These are phyloP conservation scores for Enteropsectra breve DNA, from an alignment of 371 early-diverging fungal genomes.

Conservation along the genomic window DNA sequence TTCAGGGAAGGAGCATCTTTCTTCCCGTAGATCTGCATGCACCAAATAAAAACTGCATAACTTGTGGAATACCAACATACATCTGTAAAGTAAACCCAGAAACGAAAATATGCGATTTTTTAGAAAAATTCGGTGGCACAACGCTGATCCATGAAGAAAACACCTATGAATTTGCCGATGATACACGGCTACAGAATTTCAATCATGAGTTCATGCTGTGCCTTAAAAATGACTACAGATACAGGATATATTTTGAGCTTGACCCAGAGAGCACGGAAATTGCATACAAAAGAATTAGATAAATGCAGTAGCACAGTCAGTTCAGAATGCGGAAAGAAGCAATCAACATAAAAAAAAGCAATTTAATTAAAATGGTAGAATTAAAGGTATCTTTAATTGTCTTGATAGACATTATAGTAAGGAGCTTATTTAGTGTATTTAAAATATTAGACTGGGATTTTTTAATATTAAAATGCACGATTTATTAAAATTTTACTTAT, in stretches of 20 bases:
- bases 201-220: not conserved
- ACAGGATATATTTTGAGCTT: slow-evolving; percentile 26
- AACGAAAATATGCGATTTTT: slow-evolving; percentile 10
- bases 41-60: slow-evolving; percentile 27
- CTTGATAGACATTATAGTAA: too few species aligned
- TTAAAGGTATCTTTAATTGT: too few species aligned
- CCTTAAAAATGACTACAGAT: not conserved
- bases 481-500: too few species aligned
- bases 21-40: slow-evolving; percentile 16
- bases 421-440: too few species aligned
- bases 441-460: too few species aligned
- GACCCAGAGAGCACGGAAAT: not conserved
- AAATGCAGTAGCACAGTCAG: too few species aligned
- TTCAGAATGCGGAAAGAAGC: too few species aligned
- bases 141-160: not conserved
- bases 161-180: not conserved
- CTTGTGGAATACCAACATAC: slow-evolving; percentile 22
- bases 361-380: too few species aligned
- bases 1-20: slow-evolving; percentile 7
- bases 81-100: slow-evolving; percentile 4
- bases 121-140: slow-evolving; percentile 1
- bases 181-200: not conserved
- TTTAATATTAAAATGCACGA: too few species aligned
- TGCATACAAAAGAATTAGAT: too few species aligned
- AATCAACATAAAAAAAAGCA: too few species aligned